Base-by-base conservation (phyloP, 495 filamentous ascomycete genomes). In the Lasiosphaeris hirsuta region DNA sequence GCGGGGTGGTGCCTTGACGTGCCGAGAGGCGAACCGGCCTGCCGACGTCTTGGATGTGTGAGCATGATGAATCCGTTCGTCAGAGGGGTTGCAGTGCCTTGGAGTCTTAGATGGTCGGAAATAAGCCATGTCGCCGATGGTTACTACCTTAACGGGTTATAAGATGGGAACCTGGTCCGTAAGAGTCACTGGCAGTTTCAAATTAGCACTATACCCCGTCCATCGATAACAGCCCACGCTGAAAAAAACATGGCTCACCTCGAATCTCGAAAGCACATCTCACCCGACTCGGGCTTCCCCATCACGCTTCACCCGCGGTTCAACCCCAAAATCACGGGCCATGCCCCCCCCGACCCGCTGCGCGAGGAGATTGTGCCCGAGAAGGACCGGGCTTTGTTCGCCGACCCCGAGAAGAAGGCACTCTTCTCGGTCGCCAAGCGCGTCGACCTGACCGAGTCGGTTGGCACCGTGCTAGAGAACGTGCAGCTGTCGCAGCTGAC, bases 241-340 rank as follows among this genome's bases (percentile, higher is more conserved):
- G 2, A 5, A 30, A 30, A 30, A 30, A 30, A 30, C 34, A 65
- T 65, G 53, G 66, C 68, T 35, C 63, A 65, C 55, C 69, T 74
- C 34, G 69, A 69, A 62, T 42, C 71, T 23, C 59, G 62, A 1
- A 71, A 72, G 52, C 66, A 72, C 52, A 63, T 74, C 33, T 72
- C 71, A 5, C 62, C 61, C 23, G 71, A 74, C 57, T 74, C 71
- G 0, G 69, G 69, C 17, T 74, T 72, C 34, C 68, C 69, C 34
- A 66, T 71, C 17, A 66, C 69, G 6, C 53, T 74, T 11, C 80
- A 83, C 66, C 81, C 80, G 5, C 84, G 86, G 61, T 80, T 88
- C 59, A 87, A 85, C 9, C 78, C 79, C 50, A 81, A 78, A 54
- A 80, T 83, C 59, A 72, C 59, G 37, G 53, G 66, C 23, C 71